These are phyloP conservation scores for Houttuynia cordata DNA, from an alignment of 164 flowering plant species.

Conservation along the genomic window DNA sequence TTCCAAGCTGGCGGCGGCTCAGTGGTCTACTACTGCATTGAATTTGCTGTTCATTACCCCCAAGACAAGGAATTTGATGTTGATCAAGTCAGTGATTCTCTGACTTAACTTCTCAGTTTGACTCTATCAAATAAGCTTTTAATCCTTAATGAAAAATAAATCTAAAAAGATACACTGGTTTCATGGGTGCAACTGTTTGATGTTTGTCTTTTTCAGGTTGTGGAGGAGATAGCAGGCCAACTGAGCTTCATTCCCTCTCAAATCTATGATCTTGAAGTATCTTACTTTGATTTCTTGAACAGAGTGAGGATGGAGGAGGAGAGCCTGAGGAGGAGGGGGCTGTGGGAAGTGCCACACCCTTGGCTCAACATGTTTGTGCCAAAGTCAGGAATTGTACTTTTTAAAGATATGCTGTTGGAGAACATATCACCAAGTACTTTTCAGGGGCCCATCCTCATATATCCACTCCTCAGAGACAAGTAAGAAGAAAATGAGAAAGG, in stretches of 20 bases:
- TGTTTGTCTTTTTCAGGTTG: slow-evolving; percentile 12
- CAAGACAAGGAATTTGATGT: slow-evolving; percentile 10
- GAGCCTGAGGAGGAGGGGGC: slow-evolving; percentile 15
- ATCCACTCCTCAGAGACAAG: slow-evolving; percentile 28
- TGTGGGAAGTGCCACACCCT: slow-evolving; percentile 44
- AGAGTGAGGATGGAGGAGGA: slow-evolving; percentile 26
- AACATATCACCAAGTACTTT: slow-evolving; percentile 19
- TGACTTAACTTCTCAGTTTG: not conserved
- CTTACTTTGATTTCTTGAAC: slow-evolving; percentile 30
- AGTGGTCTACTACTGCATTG: slow-evolving; percentile 21
- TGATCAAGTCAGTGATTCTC: slow-evolving; percentile 12
- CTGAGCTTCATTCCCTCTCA: slow-evolving; percentile 17
- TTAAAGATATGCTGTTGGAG: slow-evolving; percentile 21
- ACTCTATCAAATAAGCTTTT: not conserved
- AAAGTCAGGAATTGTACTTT: slow-evolving; percentile 16
- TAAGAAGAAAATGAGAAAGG: slow-evolving; percentile 9
- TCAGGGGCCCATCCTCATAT: slow-evolving; percentile 24
- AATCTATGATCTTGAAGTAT: slow-evolving; percentile 15
- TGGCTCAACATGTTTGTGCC: slow-evolving; percentile 42
- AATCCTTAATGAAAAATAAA: too few relatives aligned
- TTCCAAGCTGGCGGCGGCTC: slow-evolving; percentile 11
- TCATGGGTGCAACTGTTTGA: not conserved
- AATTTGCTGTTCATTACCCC: slow-evolving; percentile 24
- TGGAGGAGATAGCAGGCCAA: slow-evolving; percentile 14
- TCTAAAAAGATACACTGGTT: not conserved